A percentile compares a stretch with the other conserved stretches of the same genome.
Conservation (phyloP, 2,329 filamentous ascomycete species). For the Rhinocladiella similis region DNA sequence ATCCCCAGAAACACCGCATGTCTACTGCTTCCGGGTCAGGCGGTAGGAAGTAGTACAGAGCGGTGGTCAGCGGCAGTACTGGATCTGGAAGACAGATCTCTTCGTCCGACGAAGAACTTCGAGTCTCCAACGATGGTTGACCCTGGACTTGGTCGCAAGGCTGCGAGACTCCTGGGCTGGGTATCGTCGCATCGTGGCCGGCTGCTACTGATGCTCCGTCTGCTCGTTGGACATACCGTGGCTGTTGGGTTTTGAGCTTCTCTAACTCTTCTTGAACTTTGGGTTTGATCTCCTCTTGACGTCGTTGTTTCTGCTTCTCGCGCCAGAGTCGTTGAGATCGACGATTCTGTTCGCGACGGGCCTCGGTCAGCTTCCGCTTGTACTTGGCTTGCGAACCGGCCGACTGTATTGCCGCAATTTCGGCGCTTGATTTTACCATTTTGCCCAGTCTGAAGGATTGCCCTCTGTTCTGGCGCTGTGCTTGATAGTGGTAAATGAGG, state of each 20-base stretch:
- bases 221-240: neutral
- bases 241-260: neutral
- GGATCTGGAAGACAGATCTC: neutral
- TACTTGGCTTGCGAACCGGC: conserved; percentile 10
- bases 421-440: no score
- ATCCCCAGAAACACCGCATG: conserved; percentile 15
- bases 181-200: neutral
- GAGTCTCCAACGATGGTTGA: neutral
- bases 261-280: conserved; percentile 15
- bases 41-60: conserved; percentile 17
- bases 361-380: conserved; percentile 33
- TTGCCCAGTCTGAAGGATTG: neutral
- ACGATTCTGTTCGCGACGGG: conserved; percentile 25
- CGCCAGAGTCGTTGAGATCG: conserved; percentile 23
- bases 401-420: no score
- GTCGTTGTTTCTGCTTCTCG: conserved; percentile 20
- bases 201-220: neutral
- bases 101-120: neutral
- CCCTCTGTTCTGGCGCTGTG: neutral
- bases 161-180: neutral
- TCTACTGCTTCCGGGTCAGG: conserved; percentile 10
- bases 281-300: conserved; percentile 15
- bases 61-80: conserved; percentile 9
- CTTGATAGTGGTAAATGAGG: no score
- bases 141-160: neutral